Conservation (phyloP, 306 rosid species). For the Vicia sativa region DNA sequence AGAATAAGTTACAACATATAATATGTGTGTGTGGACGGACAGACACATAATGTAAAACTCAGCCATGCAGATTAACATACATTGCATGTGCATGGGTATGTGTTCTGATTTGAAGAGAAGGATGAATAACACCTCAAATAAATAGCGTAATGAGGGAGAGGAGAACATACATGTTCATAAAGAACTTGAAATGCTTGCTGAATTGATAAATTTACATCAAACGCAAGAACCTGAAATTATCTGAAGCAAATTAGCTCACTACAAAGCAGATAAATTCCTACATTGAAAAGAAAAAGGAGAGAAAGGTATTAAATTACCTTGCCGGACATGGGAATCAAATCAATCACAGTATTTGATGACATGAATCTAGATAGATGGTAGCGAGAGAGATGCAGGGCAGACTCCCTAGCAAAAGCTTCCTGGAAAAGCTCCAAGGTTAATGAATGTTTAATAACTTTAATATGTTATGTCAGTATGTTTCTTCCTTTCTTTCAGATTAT, state of each 20-base stretch:
- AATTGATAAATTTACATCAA: constrained; percentile 60
- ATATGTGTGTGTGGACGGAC: too few relatives aligned
- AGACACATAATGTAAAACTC: constrained; percentile 20
- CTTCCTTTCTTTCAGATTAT: constrained; percentile 20
- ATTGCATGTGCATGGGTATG: background rate
- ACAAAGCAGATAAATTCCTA: constrained; percentile 14
- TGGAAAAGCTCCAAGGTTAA: constrained; percentile 45
- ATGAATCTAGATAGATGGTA: constrained; percentile 55
- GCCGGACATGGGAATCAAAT: constrained; percentile 73
- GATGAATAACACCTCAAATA: constrained; percentile 46
- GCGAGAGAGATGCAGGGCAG: constrained; percentile 56
- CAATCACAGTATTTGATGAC: constrained; percentile 58
- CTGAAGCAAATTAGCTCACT: constrained; percentile 29
- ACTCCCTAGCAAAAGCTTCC: constrained; percentile 54
- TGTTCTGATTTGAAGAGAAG: constrained; percentile 15
- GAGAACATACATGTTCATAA: constrained; percentile 52
- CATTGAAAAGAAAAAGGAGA: constrained; percentile 3
- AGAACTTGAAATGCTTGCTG: constrained; percentile 66
- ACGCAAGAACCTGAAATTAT: constrained; percentile 56
- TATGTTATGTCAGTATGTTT: background rate
- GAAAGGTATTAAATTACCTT: constrained; percentile 57
- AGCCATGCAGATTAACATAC: constrained; percentile 27
- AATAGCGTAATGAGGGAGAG: constrained; percentile 11
- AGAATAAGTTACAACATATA: constrained; percentile 28
- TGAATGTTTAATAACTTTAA: background rate